Conservation (phyloP, 495 filamentous ascomycete species). For the Neurospora tetrasperma region DNA sequence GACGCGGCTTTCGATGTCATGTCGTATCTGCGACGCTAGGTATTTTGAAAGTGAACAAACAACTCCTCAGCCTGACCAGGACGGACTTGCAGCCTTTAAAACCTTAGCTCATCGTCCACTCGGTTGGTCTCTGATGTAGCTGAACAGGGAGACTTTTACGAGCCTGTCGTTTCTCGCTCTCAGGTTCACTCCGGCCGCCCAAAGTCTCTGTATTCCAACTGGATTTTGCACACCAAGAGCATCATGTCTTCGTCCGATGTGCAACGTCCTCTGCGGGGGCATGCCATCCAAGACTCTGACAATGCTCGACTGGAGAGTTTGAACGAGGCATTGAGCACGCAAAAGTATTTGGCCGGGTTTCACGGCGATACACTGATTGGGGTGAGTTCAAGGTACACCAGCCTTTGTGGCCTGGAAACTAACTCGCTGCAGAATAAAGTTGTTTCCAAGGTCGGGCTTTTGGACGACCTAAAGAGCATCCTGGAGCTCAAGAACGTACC, state of each 20-base stretch:
- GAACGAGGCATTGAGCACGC: neutral
- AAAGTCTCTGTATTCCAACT: neutral
- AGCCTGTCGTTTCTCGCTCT: neutral
- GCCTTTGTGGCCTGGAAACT: neutral
- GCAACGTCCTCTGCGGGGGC: neutral
- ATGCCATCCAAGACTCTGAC: neutral
- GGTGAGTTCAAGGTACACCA: neutral
- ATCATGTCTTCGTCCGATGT: neutral
- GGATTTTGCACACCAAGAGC: neutral
- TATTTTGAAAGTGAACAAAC: neutral
- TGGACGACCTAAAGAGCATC: neutral
- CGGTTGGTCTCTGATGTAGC: neutral
- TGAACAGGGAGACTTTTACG: neutral
- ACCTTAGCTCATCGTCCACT: neutral
- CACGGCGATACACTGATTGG: constrained; percentile 6
- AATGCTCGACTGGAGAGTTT: neutral
- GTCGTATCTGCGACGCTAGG: too few relatives aligned
- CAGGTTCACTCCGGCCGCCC: neutral
- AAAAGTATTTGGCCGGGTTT: constrained; percentile 1
- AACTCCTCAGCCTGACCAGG: neutral
- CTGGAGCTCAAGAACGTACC: neutral
- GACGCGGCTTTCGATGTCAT: too few relatives aligned
- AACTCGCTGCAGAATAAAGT: neutral
- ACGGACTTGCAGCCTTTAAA: neutral
- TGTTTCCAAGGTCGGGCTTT: neutral